phyloP scores from a whole-genome alignment of 208 protist species.

The Balamuthia mandrillaris region DNA sequence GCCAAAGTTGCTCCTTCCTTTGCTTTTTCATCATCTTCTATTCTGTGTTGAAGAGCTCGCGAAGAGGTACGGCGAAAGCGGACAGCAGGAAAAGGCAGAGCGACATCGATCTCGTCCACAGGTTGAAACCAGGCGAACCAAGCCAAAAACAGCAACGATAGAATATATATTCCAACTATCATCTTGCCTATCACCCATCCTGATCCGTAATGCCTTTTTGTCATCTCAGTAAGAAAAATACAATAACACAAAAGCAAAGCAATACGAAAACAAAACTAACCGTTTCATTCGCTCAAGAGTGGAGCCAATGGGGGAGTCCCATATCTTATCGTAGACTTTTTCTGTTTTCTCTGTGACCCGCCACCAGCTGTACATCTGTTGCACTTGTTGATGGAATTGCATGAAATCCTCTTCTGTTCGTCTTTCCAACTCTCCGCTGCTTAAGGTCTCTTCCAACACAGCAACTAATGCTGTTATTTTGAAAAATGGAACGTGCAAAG shows the following conservation, averaged over 20 bases:
- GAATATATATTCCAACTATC: conserved; percentile 78
- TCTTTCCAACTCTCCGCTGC: not conserved
- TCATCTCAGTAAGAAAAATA: not conserved
- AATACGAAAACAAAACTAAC: not conserved
- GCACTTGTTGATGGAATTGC: conserved; percentile 82
- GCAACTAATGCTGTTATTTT: not conserved
- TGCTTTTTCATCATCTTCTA: not conserved
- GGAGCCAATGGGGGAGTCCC: conserved; percentile 20
- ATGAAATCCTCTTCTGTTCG: conserved; percentile 70
- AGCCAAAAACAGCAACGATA: conserved; percentile 75
- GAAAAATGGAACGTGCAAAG: not conserved
- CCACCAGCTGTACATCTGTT: conserved; percentile 91
- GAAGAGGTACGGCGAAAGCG: too few species aligned
- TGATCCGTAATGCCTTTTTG: conserved; percentile 78
- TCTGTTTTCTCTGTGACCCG: conserved; percentile 89
- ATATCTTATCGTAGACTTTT: conserved; percentile 83
- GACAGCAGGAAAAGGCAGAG: conserved; percentile 88
- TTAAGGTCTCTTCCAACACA: not conserved
- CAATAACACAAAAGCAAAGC: not conserved
- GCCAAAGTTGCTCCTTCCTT: not conserved
- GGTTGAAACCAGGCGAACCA: conserved; percentile 79
- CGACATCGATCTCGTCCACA: conserved; percentile 80
- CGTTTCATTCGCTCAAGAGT: conserved; percentile 50
- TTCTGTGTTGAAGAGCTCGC: too few species aligned
- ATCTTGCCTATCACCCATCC: conserved; percentile 84